A percentile compares a stretch with the other conserved stretches of the same genome.
Evolutionary conservation across 495 filamentous ascomycete species (phyloP).

Genomic region (Penicillium soppii): DNA sequence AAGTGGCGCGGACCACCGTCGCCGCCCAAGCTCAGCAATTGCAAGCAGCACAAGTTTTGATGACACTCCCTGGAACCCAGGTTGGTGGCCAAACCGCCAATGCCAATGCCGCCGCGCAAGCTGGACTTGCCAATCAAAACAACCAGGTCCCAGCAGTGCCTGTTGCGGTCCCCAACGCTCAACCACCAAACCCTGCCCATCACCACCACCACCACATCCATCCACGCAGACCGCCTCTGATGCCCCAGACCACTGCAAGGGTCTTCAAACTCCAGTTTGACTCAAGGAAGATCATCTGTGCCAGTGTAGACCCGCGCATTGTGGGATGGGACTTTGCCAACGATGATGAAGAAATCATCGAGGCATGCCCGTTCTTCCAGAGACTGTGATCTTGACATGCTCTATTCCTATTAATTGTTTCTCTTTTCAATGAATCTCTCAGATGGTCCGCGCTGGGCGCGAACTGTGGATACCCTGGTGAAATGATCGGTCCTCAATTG

Average conservation of each 20-base stretch:
- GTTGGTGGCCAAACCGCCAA: background rate
- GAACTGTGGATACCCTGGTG: background rate
- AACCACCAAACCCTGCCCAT: slow-evolving; percentile 9
- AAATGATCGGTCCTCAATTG: background rate
- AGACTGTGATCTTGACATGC: slow-evolving; percentile 26
- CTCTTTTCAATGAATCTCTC: background rate
- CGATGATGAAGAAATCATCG: slow-evolving; percentile 79
- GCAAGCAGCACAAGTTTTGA: slow-evolving; percentile 22
- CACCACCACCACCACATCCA: slow-evolving; percentile 22
- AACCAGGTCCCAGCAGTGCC: background rate
- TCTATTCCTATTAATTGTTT: background rate
- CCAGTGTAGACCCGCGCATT: slow-evolving; percentile 84
- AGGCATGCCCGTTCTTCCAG: slow-evolving; percentile 74
- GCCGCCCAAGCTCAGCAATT: slow-evolving; percentile 27
- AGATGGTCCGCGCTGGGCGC: slow-evolving; percentile 1
- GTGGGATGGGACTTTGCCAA: slow-evolving; percentile 98
- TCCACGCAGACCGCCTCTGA: slow-evolving; percentile 8
- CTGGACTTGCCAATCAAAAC: slow-evolving; percentile 1
- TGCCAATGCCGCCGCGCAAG: background rate
- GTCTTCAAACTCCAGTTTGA: slow-evolving; percentile 99
- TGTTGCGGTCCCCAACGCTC: background rate
- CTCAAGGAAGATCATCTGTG: slow-evolving; percentile 88
- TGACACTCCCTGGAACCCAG: slow-evolving; percentile 10
- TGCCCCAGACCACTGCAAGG: slow-evolving; percentile 30
- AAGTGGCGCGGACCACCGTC: slow-evolving; percentile 17